phyloP scores from a whole-genome alignment of 2,329 filamentous ascomycete species.

The Clonostachys solani region DNA sequence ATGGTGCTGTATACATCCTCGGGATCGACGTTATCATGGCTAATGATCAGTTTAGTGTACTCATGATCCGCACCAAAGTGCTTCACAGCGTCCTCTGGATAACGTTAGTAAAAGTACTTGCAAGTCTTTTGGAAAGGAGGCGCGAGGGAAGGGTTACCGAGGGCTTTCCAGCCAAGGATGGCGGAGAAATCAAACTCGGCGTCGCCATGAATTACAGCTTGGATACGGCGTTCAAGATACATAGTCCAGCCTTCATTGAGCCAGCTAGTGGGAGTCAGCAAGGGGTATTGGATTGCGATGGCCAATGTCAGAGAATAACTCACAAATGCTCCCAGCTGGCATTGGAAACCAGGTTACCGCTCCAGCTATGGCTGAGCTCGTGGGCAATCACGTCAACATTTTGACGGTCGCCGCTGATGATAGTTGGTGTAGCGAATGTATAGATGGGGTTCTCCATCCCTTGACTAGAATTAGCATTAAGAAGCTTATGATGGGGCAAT shows the following conservation, averaged over 20 bases:
- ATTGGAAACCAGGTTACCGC: constrained; percentile 78
- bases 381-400: constrained; percentile 97
- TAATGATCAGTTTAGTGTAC: constrained; percentile 86
- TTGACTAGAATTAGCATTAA: constrained; percentile 13
- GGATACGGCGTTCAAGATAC: constrained; percentile 86
- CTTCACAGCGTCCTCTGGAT: constrained; percentile 67
- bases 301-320: constrained; percentile 17
- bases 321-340: constrained; percentile 79
- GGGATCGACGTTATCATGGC: constrained; percentile 86
- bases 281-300: constrained; percentile 1
- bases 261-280: constrained; percentile 40
- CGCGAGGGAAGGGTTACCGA: constrained; percentile 39
- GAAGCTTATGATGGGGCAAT: neutral
- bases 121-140: too few species aligned
- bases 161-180: constrained; percentile 91
- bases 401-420: constrained; percentile 85
- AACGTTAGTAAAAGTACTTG: neutral
- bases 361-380: constrained; percentile 75
- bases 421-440: constrained; percentile 91
- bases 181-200: constrained; percentile 88
- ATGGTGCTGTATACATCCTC: constrained; percentile 93
- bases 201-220: constrained; percentile 74
- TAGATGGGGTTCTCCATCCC: constrained; percentile 91
- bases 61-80: constrained; percentile 80
- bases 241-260: constrained; percentile 85